Base-by-base conservation (phyloP, 1,284 basidiomycete genomes). In the Malassezia obtusa region DNA sequence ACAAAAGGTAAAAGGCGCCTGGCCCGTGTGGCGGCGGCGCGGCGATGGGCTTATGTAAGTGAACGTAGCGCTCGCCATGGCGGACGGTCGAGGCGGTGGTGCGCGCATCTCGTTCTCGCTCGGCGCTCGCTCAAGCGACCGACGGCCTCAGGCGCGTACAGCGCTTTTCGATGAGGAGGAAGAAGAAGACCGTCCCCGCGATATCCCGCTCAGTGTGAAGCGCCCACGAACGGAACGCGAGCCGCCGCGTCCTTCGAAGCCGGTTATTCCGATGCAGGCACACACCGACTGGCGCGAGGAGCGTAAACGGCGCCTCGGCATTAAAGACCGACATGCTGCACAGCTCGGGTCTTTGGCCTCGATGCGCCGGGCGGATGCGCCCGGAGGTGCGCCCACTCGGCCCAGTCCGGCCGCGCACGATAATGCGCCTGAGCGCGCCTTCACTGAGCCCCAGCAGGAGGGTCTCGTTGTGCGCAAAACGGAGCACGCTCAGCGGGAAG, bases 231-330 rank as follows among this genome's bases (percentile, higher is more conserved):
- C 19, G 45, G 40, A 21, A 33, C 38, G 38, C 21, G 24, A 2
- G 12, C 40, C 35, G 28, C 32, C 15, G 10, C 14, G 22, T 26
- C 21, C 12, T 21, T 21, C 38, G 31, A 2, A 15, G 15, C 8
- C 22, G 0, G 48, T 64, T n/a, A 66, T 66, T 11, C 64, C 64
- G 11, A 48, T 66, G 19, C 17, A 49, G 12, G 49, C 62, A 32
- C 57, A 60, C 24, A 43, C 52, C 14, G 62, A 71, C 46, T 71
- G 68, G 68, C 53, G 63, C 12, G 58, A 68, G 24, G 68, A 68
- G 21, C 50, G 67, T 17, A 68, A 64, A 41, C 48, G 58, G 30
- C 58, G 67, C 2, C 40, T 68, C 11, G 68, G 68, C 4, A 11
- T 56, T 24, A 35, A 59, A 10, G 59, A 56, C 2, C 25, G 52